Conservation (phyloP, 169 alveolate species). For the Cryptosporidium ryanae region DNA sequence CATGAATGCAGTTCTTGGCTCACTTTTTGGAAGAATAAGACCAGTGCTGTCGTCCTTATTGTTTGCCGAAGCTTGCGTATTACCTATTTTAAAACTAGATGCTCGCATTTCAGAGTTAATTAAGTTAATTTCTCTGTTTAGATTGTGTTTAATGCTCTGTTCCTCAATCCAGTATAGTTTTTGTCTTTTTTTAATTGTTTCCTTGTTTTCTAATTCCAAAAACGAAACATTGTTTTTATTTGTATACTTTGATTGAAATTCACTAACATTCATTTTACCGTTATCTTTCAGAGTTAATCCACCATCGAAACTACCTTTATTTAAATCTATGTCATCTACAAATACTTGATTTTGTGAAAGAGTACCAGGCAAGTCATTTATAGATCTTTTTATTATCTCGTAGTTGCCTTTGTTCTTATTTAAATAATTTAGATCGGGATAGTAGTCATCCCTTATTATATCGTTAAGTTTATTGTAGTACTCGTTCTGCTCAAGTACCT, state of each 20-base stretch:
- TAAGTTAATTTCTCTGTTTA: conserved; percentile 40
- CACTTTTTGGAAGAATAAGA: conserved; percentile 16
- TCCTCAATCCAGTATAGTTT: conserved; percentile 48
- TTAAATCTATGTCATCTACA: not conserved
- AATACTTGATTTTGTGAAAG: conserved; percentile 2
- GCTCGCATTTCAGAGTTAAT: not conserved
- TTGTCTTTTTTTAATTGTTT: not conserved
- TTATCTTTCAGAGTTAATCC: not conserved
- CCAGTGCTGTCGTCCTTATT: conserved; percentile 3
- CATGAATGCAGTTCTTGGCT: conserved; percentile 56
- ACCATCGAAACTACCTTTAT: not conserved
- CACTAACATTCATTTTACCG: conserved; percentile 4
- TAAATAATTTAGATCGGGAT: conserved; percentile 58
- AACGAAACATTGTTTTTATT: conserved; percentile 17
- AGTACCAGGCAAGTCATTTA: conserved; percentile 57
- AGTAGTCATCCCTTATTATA: conserved; percentile 32
- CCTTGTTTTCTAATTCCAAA: not conserved
- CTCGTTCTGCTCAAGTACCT: not conserved
- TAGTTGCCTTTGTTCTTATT: conserved; percentile 2
- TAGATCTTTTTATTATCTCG: not conserved
- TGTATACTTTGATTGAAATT: conserved; percentile 52
- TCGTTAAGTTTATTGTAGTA: not conserved
- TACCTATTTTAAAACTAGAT: not conserved
- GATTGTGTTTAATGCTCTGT: conserved; percentile 31
- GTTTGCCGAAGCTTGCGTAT: not conserved